phyloP scores from a whole-genome alignment of 768 basidiomycete genomes.

The Inosperma sp. region DNA sequence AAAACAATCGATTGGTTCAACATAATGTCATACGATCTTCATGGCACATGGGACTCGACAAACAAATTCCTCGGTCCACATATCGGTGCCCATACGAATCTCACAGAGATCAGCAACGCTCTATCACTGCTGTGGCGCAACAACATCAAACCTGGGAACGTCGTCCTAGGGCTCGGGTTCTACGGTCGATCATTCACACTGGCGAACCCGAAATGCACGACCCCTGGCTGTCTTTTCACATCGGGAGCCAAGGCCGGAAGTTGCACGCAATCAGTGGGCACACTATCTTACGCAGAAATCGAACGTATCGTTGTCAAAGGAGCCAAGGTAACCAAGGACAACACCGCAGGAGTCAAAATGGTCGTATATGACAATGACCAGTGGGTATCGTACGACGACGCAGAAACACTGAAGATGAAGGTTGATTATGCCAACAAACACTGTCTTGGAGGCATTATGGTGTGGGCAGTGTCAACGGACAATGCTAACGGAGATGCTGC shows the following conservation, averaged over 20 bases:
- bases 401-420: constrained; percentile 20
- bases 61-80: constrained; percentile 18
- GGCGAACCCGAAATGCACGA: constrained; percentile 14
- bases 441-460: constrained; percentile 23
- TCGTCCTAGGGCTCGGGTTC: constrained; percentile 25
- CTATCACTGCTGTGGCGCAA: constrained; percentile 22
- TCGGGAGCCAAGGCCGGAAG: too few species aligned
- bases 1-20: constrained; percentile 22
- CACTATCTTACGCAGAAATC: too few species aligned
- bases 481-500: neutral
- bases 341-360: constrained; percentile 24
- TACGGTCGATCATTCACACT: constrained; percentile 27
- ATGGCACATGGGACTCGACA: constrained; percentile 24
- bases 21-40: constrained; percentile 26
- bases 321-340: constrained; percentile 23
- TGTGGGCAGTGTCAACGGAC: constrained; percentile 15
- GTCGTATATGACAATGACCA: constrained; percentile 22
- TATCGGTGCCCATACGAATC: constrained; percentile 17
- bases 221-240: constrained; percentile 19
- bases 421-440: constrained; percentile 20
- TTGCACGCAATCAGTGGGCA: too few species aligned
- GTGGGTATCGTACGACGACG: constrained; percentile 27
- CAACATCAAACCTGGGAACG: constrained; percentile 20
- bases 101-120: constrained; percentile 24
- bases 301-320: too few species aligned